These are phyloP conservation scores for Spergularia marina DNA, from an alignment of 148 eudicot species.

Conservation along the genomic window DNA sequence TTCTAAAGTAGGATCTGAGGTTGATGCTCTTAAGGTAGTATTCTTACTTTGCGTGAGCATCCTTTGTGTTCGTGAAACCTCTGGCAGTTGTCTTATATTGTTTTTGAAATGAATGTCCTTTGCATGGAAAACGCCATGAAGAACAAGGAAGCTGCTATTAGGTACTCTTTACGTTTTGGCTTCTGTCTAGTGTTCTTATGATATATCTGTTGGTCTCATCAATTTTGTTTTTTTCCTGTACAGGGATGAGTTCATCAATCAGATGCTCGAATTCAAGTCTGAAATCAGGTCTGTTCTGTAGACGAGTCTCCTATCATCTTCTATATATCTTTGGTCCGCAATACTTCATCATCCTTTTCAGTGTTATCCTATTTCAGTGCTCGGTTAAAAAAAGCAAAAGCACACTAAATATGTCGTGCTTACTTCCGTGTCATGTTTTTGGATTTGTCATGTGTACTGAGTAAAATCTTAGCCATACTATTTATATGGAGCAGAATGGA, in stretches of 20 bases:
- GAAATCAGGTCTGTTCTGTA: constrained; percentile 51
- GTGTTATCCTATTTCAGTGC: too few relatives aligned
- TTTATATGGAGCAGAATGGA: background rate
- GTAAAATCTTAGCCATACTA: background rate
- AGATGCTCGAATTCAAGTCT: constrained; percentile 60
- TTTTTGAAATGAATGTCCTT: constrained; percentile 21
- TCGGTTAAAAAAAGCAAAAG: too few relatives aligned
- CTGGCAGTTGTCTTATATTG: constrained; percentile 11
- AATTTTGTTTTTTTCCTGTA: background rate
- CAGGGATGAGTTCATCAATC: constrained; percentile 71
- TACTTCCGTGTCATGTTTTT: background rate
- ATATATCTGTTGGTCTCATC: constrained; percentile 6
- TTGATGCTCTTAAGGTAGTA: constrained; percentile 61
- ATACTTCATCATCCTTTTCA: too few relatives aligned
- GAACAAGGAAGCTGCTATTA: constrained; percentile 50
- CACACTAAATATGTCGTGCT: too few relatives aligned
- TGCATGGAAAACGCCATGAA: constrained; percentile 21
- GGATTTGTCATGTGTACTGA: background rate
- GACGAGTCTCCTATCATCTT: background rate
- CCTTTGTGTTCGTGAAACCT: background rate
- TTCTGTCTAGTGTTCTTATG: constrained; percentile 9
- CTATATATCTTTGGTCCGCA: too few relatives aligned
- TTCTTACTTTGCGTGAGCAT: background rate
- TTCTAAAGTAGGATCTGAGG: constrained; percentile 49
- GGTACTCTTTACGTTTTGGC: constrained; percentile 32